Evolutionary conservation across 176 grass and related monocot species (phyloP), one percentile per base, ranked within the genome.

Genomic region (Olyra latifolia): DNA sequence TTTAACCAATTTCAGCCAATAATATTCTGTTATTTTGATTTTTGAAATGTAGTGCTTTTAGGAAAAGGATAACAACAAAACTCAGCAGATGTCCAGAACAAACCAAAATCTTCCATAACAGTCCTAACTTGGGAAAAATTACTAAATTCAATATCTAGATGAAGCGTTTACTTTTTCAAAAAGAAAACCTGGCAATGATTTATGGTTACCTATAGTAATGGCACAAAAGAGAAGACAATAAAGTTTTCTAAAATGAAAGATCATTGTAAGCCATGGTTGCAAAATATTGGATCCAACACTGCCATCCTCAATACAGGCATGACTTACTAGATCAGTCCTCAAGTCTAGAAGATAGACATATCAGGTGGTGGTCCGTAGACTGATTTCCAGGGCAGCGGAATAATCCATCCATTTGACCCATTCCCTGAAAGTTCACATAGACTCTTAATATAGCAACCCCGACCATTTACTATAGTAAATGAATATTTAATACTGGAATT

Each of bases 301-400:
- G 1, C 7, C 6, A 49, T 75, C 29, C 23, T 68, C 54, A 41
- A 30, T 46, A 80, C 2, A 75, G 64, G 40, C 48, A 66, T 72
- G 47, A 73, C 83, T 85, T 86, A 89, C 78, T 75, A 77, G 58
- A 66, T 66, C 29, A 72, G 30, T 71, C 29, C 7, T 50, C 69
- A 44, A 39, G 58, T 38, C 85, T 91, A 98, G 77, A 94, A 98
- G 64, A 98, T 73, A 62, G 90, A 91, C 80, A 92, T 71, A 79
- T 98, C 95, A 62, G 92, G 95, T 41, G 92, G 90, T 63, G 95
- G 95, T 20, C 95, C 92, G 60, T 94, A 98, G 59, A 98, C 86
- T 83, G 95, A 93, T 94, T 91, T 90, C 95, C 92, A 98, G 19
- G 95, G 94, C 41, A 89, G 75, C 11, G 95, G 95, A 82, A 95